phyloP scores from a whole-genome alignment of 805 yeast genomes.

The Wickerhamiella spandovensis region DNA sequence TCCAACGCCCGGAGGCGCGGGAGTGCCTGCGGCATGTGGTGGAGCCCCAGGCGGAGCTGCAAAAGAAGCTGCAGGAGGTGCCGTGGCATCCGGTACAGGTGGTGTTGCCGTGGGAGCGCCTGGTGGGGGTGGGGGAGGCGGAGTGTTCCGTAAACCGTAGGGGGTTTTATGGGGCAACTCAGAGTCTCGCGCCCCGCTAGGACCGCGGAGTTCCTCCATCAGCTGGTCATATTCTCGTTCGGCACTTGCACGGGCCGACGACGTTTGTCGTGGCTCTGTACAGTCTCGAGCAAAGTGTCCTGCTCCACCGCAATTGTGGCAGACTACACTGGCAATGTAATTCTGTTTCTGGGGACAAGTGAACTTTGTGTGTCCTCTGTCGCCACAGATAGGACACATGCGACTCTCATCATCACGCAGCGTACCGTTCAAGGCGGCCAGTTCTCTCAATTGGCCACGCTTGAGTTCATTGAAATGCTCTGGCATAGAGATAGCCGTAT shows the following conservation, averaged over 20 bases:
- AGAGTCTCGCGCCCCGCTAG: neutral
- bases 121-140: neutral
- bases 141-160: neutral
- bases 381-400: constrained; percentile 53
- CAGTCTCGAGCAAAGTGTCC: constrained; percentile 92
- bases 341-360: constrained; percentile 46
- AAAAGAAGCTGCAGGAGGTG: neutral
- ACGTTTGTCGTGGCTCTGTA: constrained; percentile 18
- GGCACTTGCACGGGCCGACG: constrained; percentile 25
- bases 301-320: constrained; percentile 62
- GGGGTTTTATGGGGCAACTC: neutral
- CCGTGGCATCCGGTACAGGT: neutral
- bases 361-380: constrained; percentile 47
- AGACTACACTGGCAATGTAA: constrained; percentile 45
- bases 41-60: neutral
- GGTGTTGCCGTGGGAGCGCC: neutral
- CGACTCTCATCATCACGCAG: constrained; percentile 63
- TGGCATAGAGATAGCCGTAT: constrained; percentile 77
- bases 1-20: neutral
- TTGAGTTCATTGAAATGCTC: constrained; percentile 88
- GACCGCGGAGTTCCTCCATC: constrained; percentile 31
- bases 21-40: no score
- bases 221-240: constrained; percentile 34
- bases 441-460: constrained; percentile 77
- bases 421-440: constrained; percentile 92